Conservation (phyloP, 164 flowering plant genomes). For the Chloranthus sessilifolius region DNA sequence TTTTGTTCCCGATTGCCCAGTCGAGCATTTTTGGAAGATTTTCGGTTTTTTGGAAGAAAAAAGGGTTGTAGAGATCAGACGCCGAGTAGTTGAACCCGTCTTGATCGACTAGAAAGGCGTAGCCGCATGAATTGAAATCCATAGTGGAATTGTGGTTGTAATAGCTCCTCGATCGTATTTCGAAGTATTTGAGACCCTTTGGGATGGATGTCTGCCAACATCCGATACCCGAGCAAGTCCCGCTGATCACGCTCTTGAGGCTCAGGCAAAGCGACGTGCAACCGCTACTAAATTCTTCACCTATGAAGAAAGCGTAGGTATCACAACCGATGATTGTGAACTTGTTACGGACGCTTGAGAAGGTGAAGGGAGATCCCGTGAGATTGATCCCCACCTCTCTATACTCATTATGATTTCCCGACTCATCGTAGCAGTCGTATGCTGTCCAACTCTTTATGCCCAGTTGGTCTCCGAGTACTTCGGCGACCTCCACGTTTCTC, state of each 20-base stretch:
- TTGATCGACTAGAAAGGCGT: neutral
- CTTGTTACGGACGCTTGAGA: neutral
- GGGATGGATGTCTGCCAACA: slow-evolving; percentile 1
- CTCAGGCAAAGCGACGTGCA: slow-evolving; percentile 2
- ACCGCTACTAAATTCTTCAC: neutral
- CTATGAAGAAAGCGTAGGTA: neutral
- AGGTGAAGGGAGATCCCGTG: slow-evolving; percentile 1
- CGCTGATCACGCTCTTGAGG: neutral
- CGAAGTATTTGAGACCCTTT: neutral
- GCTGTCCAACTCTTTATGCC: too few relatives aligned
- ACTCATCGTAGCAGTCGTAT: too few relatives aligned
- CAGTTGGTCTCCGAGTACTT: too few relatives aligned
- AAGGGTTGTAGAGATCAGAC: neutral
- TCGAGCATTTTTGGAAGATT: neutral
- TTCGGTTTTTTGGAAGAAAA: neutral
- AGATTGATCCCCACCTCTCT: too few relatives aligned
- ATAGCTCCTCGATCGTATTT: neutral
- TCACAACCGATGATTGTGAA: slow-evolving; percentile 2
- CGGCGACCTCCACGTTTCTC: too few relatives aligned
- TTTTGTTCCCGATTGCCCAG: neutral
- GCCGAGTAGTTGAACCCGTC: neutral
- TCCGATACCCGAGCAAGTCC: neutral
- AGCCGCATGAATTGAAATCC: neutral
- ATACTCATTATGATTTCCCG: too few relatives aligned
- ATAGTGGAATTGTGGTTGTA: neutral